These are phyloP conservation scores for Hymenoscyphus linearis DNA, from an alignment of 2,329 filamentous ascomycete genomes.

Conservation along the genomic window DNA sequence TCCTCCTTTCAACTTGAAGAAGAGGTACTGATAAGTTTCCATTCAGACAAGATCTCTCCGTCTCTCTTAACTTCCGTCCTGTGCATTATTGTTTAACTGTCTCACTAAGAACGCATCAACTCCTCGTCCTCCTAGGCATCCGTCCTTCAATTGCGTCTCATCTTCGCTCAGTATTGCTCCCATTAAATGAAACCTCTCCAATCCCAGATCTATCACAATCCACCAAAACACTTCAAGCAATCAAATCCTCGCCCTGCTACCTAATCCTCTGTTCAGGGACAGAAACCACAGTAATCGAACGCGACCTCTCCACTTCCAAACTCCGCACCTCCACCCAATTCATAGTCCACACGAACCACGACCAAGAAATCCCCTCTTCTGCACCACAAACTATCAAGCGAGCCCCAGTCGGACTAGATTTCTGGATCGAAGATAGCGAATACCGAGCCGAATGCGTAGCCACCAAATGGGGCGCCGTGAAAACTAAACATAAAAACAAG, in stretches of 20 bases:
- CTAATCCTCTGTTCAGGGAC: slow-evolving; percentile 48
- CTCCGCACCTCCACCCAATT: slow-evolving; percentile 19
- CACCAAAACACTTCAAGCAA: slow-evolving; percentile 30
- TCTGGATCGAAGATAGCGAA: slow-evolving; percentile 30
- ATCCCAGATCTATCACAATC: slow-evolving; percentile 11
- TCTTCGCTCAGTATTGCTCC: slow-evolving; percentile 36
- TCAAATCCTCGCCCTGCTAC: slow-evolving; percentile 50
- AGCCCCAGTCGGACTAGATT: neutral
- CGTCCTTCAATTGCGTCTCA: slow-evolving; percentile 48
- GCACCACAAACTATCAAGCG: neutral
- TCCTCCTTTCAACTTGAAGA: slow-evolving; percentile 4
- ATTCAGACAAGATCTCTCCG: slow-evolving; percentile 36
- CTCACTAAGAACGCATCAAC: slow-evolving; percentile 42
- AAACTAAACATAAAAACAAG: slow-evolving; percentile 19
- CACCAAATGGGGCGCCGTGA: slow-evolving; percentile 34
- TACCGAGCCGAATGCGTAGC: slow-evolving; percentile 34
- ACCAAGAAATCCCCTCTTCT: neutral
- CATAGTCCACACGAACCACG: slow-evolving; percentile 8
- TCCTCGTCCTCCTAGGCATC: slow-evolving; percentile 48
- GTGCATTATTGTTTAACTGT: slow-evolving; percentile 39
- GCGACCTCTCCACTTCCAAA: slow-evolving; percentile 44
- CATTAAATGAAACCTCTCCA: slow-evolving; percentile 10
- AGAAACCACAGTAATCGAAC: slow-evolving; percentile 47
- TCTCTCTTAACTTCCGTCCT: slow-evolving; percentile 47
- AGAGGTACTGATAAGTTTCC: neutral